A percentile compares a stretch with the other conserved stretches of the same genome.
Evolutionary conservation across 1,284 basidiomycete genomes (phyloP).

Genomic region (Gymnopus androsaceus): DNA sequence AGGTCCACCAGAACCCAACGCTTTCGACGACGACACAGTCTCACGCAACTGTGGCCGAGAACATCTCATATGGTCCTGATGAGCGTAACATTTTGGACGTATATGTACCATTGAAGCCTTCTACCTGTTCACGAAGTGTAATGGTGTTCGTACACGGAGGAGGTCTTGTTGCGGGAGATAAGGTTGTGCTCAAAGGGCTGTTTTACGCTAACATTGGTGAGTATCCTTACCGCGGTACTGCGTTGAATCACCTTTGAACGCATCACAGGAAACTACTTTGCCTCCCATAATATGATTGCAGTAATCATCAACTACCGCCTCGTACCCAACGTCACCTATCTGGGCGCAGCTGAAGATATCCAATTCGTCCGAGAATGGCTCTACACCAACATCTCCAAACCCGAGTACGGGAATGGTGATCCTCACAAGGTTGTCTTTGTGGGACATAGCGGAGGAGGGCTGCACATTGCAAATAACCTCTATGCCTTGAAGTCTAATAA

Average conservation of each 20-base stretch:
- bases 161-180: slow-evolving; percentile 7
- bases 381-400: slow-evolving; percentile 6
- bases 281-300: neutral
- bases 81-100: slow-evolving; percentile 4
- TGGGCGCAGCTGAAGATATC: slow-evolving; percentile 3
- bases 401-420: neutral
- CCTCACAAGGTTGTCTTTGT: slow-evolving; percentile 2
- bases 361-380: slow-evolving; percentile 6
- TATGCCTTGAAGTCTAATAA: neutral
- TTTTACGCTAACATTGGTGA: slow-evolving; percentile 3
- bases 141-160: slow-evolving; percentile 1
- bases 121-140: neutral
- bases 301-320: slow-evolving; percentile 8
- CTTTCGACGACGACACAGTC: neutral
- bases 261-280: slow-evolving; percentile 6
- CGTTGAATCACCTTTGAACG: neutral
- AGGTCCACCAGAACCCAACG: neutral
- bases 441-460: slow-evolving; percentile 2
- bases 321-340: slow-evolving; percentile 6
- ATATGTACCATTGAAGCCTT: neutral
- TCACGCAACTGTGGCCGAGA: neutral
- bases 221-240: neutral
- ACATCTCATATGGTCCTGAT: slow-evolving; percentile 7
- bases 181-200: neutral
- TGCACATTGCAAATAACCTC: slow-evolving; percentile 7